phyloP scores from a whole-genome alignment of 495 filamentous ascomycete species.

The Xylaria telfairii region DNA sequence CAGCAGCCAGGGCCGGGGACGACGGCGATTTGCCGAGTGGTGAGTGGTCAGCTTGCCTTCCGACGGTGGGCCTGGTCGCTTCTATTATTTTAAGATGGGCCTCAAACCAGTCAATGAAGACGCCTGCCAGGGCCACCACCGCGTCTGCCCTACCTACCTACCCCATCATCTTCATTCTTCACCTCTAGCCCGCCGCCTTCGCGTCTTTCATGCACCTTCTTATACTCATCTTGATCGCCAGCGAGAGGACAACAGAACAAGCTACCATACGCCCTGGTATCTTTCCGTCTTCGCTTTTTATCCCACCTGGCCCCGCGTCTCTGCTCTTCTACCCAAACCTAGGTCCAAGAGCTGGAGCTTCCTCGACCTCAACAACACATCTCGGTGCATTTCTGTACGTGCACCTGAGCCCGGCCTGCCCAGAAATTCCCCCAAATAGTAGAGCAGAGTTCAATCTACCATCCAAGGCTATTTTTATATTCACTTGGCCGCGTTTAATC shows the following conservation, averaged over 20 bases:
- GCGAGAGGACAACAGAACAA: constrained; percentile 33
- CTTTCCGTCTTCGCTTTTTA: background rate
- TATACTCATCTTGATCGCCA: constrained; percentile 53
- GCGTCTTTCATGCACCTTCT: constrained; percentile 35
- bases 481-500: constrained; percentile 15
- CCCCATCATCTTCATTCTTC: constrained; percentile 33
- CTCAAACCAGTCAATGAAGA: constrained; percentile 28
- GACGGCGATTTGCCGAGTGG: constrained; percentile 33
- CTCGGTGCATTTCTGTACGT: constrained; percentile 10
- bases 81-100: constrained; percentile 40
- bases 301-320: background rate
- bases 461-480: constrained; percentile 13
- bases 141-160: constrained; percentile 39
- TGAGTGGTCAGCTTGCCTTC: constrained; percentile 34
- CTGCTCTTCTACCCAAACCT: constrained; percentile 19
- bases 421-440: constrained; percentile 24
- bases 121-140: constrained; percentile 8
- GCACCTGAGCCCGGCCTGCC: constrained; percentile 26
- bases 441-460: constrained; percentile 6
- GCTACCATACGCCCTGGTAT: constrained; percentile 24
- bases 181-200: constrained; percentile 25
- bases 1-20: constrained; percentile 40
- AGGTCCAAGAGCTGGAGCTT: constrained; percentile 30
- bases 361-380: constrained; percentile 35
- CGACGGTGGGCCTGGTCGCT: constrained; percentile 35